phyloP scores from a whole-genome alignment of 306 rosid species.

The Parietaria judaica region DNA sequence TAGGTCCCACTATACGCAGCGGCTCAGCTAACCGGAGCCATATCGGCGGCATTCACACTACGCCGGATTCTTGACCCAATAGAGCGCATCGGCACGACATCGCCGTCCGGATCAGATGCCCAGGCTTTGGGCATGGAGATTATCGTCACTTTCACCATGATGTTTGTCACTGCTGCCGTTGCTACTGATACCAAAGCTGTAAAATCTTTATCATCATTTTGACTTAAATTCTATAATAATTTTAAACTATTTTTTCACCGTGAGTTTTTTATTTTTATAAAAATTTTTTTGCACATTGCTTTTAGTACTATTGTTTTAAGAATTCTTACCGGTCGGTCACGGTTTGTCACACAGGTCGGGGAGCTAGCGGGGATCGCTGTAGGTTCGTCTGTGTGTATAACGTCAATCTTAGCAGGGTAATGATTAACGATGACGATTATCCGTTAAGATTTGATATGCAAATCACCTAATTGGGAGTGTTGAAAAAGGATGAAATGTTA shows the following conservation, averaged over 20 bases:
- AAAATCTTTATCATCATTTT: background rate
- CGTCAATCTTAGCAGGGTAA: conserved; percentile 65
- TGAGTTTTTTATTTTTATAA: background rate
- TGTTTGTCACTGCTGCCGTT: conserved; percentile 50
- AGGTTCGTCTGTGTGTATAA: conserved; percentile 53
- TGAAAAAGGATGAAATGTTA: too few species aligned
- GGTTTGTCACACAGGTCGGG: conserved; percentile 25
- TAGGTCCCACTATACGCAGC: conserved; percentile 56
- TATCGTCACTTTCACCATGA: conserved; percentile 47
- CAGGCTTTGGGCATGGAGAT: conserved; percentile 53
- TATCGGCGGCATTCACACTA: conserved; percentile 47
- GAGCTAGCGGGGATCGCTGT: conserved; percentile 56
- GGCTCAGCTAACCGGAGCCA: conserved; percentile 59
- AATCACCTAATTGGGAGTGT: background rate
- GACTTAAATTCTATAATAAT: too few species aligned
- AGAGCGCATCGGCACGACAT: conserved; percentile 40
- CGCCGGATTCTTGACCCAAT: conserved; percentile 33
- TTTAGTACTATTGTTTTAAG: background rate
- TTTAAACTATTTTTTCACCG: background rate
- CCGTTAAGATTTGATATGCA: background rate
- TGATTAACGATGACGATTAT: conserved; percentile 5
- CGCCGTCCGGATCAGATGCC: conserved; percentile 39
- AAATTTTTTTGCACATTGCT: background rate
- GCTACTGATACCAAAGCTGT: conserved; percentile 61
- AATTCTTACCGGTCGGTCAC: too few species aligned